Conservation (phyloP, 306 rosid genomes). For the Prunus davidiana region DNA sequence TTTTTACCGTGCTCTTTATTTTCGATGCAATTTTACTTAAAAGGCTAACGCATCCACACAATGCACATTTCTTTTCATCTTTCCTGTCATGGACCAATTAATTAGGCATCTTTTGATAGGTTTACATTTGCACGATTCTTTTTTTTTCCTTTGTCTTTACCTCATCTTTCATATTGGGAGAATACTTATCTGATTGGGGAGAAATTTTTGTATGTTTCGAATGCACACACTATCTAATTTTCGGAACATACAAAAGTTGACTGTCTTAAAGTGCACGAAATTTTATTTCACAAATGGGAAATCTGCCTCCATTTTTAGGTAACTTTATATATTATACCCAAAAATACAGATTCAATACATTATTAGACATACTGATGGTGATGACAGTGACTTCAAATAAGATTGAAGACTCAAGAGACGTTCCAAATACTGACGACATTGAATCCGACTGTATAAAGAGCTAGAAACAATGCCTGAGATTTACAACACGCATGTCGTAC, state of each 20-base stretch:
- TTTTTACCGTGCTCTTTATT: too few species aligned
- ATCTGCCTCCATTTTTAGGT: neutral
- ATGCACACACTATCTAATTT: accelerated
- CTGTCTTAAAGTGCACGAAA: neutral
- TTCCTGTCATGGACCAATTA: neutral
- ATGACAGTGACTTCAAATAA: too few species aligned
- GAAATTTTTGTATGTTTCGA: too few species aligned
- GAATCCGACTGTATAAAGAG: neutral
- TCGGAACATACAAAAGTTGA: too few species aligned
- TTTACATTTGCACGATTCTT: neutral
- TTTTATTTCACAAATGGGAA: neutral
- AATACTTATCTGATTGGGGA: neutral
- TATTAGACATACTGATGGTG: too few species aligned
- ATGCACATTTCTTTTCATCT: neutral
- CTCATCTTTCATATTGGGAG: neutral
- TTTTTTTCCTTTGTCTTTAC: too few species aligned
- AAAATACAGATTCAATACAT: too few species aligned
- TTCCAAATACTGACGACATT: too few species aligned
- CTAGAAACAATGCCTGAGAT: neutral
- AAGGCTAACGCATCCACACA: neutral
- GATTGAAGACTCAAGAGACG: too few species aligned
- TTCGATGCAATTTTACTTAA: too few species aligned
- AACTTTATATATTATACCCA: too few species aligned
- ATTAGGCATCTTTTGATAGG: neutral
- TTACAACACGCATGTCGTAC: neutral